Evolutionary conservation across 805 yeast genomes (phyloP).

Genomic region (Yamadazyma philogaea): DNA sequence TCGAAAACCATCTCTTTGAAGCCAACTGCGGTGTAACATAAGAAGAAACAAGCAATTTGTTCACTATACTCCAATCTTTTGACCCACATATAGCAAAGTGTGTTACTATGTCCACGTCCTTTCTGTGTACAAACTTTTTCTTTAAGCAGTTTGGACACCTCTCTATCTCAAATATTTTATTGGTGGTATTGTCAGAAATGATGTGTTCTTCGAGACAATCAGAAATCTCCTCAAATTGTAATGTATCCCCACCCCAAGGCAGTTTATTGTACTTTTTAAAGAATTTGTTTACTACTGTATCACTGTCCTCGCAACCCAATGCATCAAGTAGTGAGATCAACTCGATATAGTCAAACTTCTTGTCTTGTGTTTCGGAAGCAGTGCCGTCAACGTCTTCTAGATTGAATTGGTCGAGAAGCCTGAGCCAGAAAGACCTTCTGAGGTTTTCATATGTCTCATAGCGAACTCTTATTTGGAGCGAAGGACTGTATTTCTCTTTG

Average conservation of each 20-base stretch:
- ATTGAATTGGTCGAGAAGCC: slow-evolving; percentile 54
- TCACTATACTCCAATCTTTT: slow-evolving; percentile 69
- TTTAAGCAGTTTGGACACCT: slow-evolving; percentile 80
- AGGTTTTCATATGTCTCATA: slow-evolving; percentile 65
- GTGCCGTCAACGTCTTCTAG: slow-evolving; percentile 28
- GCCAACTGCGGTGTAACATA: slow-evolving; percentile 82
- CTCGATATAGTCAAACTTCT: slow-evolving; percentile 54
- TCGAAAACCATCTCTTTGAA: slow-evolving; percentile 83
- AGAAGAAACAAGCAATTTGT: slow-evolving; percentile 58
- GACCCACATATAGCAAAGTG: slow-evolving; percentile 87
- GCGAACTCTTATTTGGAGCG: slow-evolving; percentile 55
- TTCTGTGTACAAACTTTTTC: slow-evolving; percentile 50
- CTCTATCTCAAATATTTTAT: slow-evolving; percentile 55
- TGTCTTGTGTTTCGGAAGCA: slow-evolving; percentile 15
- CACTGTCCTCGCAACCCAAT: slow-evolving; percentile 51
- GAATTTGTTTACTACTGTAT: slow-evolving; percentile 53
- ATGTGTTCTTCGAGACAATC: slow-evolving; percentile 46
- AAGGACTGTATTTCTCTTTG: slow-evolving; percentile 46
- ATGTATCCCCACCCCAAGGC: slow-evolving; percentile 53
- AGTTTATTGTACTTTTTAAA: slow-evolving; percentile 44
- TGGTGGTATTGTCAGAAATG: slow-evolving; percentile 17
- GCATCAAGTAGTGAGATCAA: slow-evolving; percentile 62
- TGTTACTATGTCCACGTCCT: slow-evolving; percentile 68
- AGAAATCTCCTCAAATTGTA: slow-evolving; percentile 45
- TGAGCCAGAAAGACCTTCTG: slow-evolving; percentile 67